Conservation (phyloP, 1,284 basidiomycete genomes). For the Rhizopogon parksii region DNA sequence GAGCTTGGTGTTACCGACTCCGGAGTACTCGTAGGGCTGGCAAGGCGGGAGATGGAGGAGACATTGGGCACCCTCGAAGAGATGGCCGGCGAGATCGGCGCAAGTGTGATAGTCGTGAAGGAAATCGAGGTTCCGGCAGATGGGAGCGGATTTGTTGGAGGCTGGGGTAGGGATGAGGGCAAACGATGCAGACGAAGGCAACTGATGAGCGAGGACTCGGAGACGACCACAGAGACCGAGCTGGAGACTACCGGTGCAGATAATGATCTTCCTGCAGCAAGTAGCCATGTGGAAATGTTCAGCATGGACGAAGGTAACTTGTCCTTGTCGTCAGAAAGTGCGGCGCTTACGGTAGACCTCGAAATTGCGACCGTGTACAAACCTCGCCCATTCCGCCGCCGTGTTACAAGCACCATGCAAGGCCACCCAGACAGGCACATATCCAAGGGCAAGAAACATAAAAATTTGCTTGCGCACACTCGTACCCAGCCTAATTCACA, state of each 20-base stretch:
- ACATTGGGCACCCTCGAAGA: constrained; percentile 78
- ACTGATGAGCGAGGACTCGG: constrained; percentile 13
- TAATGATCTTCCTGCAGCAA: not conserved
- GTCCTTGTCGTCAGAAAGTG: constrained; percentile 7
- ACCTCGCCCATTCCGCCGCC: constrained; percentile 54
- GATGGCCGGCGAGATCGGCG: constrained; percentile 91
- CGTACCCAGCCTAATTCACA: constrained; percentile 7
- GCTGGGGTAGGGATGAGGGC: constrained; percentile 22
- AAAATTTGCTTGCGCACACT: constrained; percentile 8
- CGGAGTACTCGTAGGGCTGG: constrained; percentile 78
- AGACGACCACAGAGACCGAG: constrained; percentile 33
- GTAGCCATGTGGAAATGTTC: constrained; percentile 7
- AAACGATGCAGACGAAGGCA: constrained; percentile 17
- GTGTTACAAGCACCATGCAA: constrained; percentile 19
- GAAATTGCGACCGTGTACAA: constrained; percentile 67
- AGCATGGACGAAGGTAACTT: constrained; percentile 11
- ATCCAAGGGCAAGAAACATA: constrained; percentile 7
- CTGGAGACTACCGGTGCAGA: constrained; percentile 10
- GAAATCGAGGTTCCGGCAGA: constrained; percentile 69
- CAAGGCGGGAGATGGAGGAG: constrained; percentile 67
- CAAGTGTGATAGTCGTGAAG: constrained; percentile 80
- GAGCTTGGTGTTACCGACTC: constrained; percentile 88
- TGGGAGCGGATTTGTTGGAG: constrained; percentile 35
- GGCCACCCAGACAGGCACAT: constrained; percentile 8
- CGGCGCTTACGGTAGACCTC: constrained; percentile 42